A percentile compares a stretch with the other conserved stretches of the same genome.
Evolutionary conservation across 2,329 filamentous ascomycete genomes (phyloP).

Genomic region (Trichoderma endophyticum): DNA sequence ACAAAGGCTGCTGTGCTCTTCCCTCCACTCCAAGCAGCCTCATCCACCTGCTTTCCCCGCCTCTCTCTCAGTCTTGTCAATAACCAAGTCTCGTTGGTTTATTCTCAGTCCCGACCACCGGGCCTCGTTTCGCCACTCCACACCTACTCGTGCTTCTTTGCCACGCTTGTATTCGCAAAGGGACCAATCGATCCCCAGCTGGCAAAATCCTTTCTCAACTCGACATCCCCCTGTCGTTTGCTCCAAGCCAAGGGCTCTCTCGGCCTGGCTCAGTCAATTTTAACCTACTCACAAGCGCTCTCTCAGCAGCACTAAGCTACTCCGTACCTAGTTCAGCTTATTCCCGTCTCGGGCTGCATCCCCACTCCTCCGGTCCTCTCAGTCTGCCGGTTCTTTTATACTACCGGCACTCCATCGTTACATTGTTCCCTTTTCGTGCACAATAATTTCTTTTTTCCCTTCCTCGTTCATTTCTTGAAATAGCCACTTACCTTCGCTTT

Average conservation of each 20-base stretch:
- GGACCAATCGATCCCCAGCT: slow-evolving; percentile 16
- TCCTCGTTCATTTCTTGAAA: not conserved
- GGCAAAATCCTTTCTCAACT: slow-evolving; percentile 16
- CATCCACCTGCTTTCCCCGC: slow-evolving; percentile 7
- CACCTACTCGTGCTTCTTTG: slow-evolving; percentile 14
- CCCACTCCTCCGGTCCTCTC: slow-evolving; percentile 20
- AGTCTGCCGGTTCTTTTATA: slow-evolving; percentile 17
- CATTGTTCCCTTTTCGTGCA: slow-evolving; percentile 10
- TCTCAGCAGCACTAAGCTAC: slow-evolving; percentile 15
- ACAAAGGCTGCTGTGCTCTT: slow-evolving; percentile 7
- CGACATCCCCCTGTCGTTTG: slow-evolving; percentile 14
- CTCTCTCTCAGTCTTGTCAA: not conserved
- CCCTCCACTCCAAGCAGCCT: slow-evolving; percentile 3
- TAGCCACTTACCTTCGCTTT: not conserved
- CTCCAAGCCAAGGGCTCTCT: slow-evolving; percentile 16
- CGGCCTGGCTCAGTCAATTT: slow-evolving; percentile 12
- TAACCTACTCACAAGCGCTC: slow-evolving; percentile 9
- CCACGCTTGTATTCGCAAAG: slow-evolving; percentile 7
- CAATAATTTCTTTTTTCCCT: slow-evolving; percentile 7
- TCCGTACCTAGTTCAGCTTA: slow-evolving; percentile 23
- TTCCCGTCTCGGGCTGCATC: slow-evolving; percentile 14
- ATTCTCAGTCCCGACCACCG: slow-evolving; percentile 6
- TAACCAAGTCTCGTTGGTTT: slow-evolving; percentile 5
- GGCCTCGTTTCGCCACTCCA: slow-evolving; percentile 19
- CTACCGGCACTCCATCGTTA: slow-evolving; percentile 17